Conservation (phyloP, 345 rosid species). For the Eucalyptus fibrosa region DNA sequence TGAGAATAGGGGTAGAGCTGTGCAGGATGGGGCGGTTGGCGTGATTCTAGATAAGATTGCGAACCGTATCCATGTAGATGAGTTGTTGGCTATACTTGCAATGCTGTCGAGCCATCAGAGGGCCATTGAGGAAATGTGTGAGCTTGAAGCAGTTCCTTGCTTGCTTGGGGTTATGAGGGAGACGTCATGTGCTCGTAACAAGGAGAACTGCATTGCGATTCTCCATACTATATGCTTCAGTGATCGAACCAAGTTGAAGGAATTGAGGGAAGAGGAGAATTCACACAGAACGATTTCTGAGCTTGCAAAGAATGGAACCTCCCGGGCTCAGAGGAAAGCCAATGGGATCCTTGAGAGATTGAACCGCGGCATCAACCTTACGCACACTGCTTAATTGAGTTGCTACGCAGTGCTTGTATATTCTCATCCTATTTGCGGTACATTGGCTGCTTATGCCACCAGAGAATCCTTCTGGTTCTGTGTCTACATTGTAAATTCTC, state of each 20-base stretch:
- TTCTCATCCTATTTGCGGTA: neutral
- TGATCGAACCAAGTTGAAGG: constrained; percentile 74
- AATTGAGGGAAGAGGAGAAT: constrained; percentile 71
- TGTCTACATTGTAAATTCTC: constrained; percentile 23
- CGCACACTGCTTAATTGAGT: constrained; percentile 67
- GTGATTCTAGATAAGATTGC: constrained; percentile 60
- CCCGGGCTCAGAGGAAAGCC: constrained; percentile 96
- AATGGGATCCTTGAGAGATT: constrained; percentile 66
- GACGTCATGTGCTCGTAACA: constrained; percentile 63
- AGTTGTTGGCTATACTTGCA: constrained; percentile 75
- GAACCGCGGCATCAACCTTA: constrained; percentile 50
- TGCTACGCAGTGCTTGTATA: constrained; percentile 12
- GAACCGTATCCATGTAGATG: constrained; percentile 57
- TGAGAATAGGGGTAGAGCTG: constrained; percentile 80
- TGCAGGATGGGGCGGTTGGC: constrained; percentile 67
- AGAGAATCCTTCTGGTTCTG: neutral
- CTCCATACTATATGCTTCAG: constrained; percentile 52
- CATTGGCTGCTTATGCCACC: neutral
- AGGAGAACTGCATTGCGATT: constrained; percentile 83
- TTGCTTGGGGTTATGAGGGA: constrained; percentile 57
- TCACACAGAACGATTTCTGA: constrained; percentile 52
- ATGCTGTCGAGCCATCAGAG: constrained; percentile 67
- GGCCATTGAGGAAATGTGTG: constrained; percentile 70
- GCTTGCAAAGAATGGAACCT: constrained; percentile 70
- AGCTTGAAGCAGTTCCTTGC: constrained; percentile 62